These are phyloP conservation scores for Phytomonas serpens DNA, from an alignment of 208 protist genomes.

Conservation along the genomic window DNA sequence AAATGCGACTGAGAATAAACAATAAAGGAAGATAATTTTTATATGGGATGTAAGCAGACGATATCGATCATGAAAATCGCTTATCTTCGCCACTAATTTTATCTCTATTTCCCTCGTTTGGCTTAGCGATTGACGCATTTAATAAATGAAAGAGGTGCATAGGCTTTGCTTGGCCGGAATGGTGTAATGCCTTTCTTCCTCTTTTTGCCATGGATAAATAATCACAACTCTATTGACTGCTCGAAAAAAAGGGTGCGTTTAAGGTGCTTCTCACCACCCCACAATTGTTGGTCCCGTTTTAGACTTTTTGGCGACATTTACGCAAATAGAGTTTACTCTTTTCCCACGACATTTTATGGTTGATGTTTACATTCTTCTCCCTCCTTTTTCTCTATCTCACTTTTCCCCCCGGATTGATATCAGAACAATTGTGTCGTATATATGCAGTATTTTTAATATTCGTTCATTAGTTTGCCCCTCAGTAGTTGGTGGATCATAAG, in stretches of 20 bases:
- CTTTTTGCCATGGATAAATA: too few species aligned
- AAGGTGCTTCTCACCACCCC: background rate
- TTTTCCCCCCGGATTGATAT: background rate
- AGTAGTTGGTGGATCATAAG: background rate
- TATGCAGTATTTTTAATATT: background rate
- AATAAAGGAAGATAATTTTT: background rate
- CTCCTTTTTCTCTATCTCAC: background rate
- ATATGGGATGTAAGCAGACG: background rate
- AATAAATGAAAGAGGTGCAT: too few species aligned
- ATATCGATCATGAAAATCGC: background rate
- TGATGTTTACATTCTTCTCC: background rate
- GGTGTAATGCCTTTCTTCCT: too few species aligned
- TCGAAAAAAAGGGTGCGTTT: too few species aligned
- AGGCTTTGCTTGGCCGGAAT: too few species aligned
- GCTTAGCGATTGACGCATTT: too few species aligned
- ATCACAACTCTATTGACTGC: too few species aligned
- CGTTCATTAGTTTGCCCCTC: background rate
- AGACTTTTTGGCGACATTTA: background rate
- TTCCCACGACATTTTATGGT: background rate
- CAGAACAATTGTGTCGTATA: background rate
- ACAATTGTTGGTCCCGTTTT: background rate
- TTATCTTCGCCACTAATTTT: background rate
- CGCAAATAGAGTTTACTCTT: background rate
- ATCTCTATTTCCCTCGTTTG: background rate
- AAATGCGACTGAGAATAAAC: too few species aligned